These are phyloP conservation scores for Nemania sp. DNA, from an alignment of 2,329 filamentous ascomycete genomes.

Conservation along the genomic window DNA sequence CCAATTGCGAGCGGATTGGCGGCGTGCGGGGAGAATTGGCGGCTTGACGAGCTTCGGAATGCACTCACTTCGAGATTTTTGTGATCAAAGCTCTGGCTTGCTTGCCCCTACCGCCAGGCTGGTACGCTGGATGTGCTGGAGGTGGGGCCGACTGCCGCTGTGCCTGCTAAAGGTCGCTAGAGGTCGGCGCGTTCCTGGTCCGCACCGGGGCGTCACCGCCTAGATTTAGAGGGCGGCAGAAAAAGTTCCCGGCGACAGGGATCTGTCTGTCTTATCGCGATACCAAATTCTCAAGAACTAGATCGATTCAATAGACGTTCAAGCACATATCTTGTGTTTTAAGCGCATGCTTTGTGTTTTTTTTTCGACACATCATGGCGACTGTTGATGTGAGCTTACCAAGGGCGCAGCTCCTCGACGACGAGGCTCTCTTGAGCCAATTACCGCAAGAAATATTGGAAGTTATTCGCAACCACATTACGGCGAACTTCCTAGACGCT, in stretches of 20 bases:
- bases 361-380: conserved; percentile 50
- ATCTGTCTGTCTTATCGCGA: conserved; percentile 21
- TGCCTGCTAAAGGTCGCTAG: conserved; percentile 3
- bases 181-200: conserved; percentile 3
- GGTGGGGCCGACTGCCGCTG: conserved; percentile 6
- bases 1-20: conserved; percentile 21
- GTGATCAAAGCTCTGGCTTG: conserved; percentile 27
- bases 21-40: conserved; percentile 12
- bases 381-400: conserved; percentile 58
- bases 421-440: conserved; percentile 57
- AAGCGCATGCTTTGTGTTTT: too few relatives aligned
- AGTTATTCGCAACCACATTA: conserved; percentile 65
- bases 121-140: neutral
- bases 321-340: conserved; percentile 29
- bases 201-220: conserved; percentile 33
- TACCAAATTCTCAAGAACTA: conserved; percentile 25
- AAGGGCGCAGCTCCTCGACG: conserved; percentile 58
- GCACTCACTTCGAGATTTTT: conserved; percentile 35
- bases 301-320: conserved; percentile 14
- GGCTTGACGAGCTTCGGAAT: conserved; percentile 29
- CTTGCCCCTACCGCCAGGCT: conserved; percentile 10
- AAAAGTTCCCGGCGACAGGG: conserved; percentile 29
- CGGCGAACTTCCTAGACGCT: conserved; percentile 70
- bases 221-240: conserved; percentile 34
- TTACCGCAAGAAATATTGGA: conserved; percentile 72